Conservation (phyloP, 2,329 filamentous ascomycete genomes). For the Penicillium sp. region DNA sequence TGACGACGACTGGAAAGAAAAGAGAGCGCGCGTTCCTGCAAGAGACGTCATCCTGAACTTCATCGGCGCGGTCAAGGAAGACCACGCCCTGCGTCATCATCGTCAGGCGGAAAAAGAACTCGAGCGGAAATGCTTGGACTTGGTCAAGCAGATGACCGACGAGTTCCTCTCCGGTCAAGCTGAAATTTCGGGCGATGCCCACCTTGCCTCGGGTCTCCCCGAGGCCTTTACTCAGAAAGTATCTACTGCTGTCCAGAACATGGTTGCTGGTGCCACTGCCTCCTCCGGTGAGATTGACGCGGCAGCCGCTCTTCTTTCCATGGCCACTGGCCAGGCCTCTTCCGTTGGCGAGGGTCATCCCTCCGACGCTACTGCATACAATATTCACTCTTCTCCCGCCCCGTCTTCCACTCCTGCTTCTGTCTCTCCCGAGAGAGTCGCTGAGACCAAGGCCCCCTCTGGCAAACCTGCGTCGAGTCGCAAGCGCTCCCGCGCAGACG, state of each 20-base stretch:
- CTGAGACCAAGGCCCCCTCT: slow-evolving; percentile 4
- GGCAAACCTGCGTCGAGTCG: slow-evolving; percentile 6
- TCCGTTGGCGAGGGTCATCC: slow-evolving; percentile 1
- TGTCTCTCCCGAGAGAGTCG: slow-evolving; percentile 3
- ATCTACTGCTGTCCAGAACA: slow-evolving; percentile 4
- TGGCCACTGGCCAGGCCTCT: slow-evolving; percentile 3
- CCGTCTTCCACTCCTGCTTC: background rate
- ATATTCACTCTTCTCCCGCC: background rate
- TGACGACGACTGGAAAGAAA: slow-evolving; percentile 21
- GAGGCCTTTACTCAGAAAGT: slow-evolving; percentile 2
- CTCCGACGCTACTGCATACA: background rate
- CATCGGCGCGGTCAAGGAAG: slow-evolving; percentile 16
- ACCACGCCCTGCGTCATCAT: slow-evolving; percentile 3
- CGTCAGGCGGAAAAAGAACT: slow-evolving; percentile 1
- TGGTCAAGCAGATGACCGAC: slow-evolving; percentile 10
- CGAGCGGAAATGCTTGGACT: slow-evolving; percentile 8
- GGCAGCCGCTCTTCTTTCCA: slow-evolving; percentile 15
- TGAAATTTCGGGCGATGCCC: background rate
- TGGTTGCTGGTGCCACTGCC: slow-evolving; percentile 7
- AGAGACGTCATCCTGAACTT: slow-evolving; percentile 22
- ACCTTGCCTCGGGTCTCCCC: background rate
- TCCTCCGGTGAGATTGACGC: slow-evolving; percentile 16
- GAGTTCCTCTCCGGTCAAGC: slow-evolving; percentile 8
- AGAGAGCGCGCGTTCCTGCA: slow-evolving; percentile 13
- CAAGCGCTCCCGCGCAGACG: slow-evolving; percentile 16